phyloP scores from a whole-genome alignment of 164 flowering plant species.

The Vitis rotundifolia region DNA sequence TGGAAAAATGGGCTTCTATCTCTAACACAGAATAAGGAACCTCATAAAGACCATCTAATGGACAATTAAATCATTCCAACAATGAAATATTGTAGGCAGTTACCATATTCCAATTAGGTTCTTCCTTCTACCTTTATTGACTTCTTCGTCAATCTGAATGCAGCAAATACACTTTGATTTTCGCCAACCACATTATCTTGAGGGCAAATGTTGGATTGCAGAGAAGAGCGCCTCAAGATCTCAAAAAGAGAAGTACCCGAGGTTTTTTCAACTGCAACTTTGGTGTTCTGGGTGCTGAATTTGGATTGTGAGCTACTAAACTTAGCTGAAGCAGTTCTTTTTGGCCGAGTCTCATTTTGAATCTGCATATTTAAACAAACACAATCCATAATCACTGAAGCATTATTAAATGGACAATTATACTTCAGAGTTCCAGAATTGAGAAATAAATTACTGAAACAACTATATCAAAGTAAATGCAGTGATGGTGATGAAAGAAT shows the following conservation, averaged over 20 bases:
- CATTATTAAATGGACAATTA: background rate
- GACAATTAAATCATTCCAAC: no score
- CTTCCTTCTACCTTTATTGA: constrained; percentile 42
- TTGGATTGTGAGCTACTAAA: constrained; percentile 51
- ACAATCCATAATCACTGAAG: background rate
- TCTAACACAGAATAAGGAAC: no score
- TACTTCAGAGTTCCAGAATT: no score
- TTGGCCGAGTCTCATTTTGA: constrained; percentile 35
- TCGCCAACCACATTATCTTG: constrained; percentile 23
- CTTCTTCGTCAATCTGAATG: constrained; percentile 63
- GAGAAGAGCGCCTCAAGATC: constrained; percentile 57
- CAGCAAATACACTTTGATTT: constrained; percentile 56
- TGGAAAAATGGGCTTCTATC: no score
- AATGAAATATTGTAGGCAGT: background rate
- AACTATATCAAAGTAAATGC: no score
- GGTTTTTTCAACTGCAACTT: constrained; percentile 18
- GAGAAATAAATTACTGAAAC: no score
- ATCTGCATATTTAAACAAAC: constrained; percentile 32
- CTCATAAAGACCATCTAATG: no score
- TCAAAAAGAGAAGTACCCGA: constrained; percentile 61
- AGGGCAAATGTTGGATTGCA: constrained; percentile 23
- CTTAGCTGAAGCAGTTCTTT: constrained; percentile 42
- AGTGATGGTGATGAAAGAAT: no score
- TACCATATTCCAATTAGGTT: constrained; percentile 15
- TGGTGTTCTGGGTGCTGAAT: constrained; percentile 30